Conservation (phyloP, 495 filamentous ascomycete genomes). For the Hypoxylon rickii region DNA sequence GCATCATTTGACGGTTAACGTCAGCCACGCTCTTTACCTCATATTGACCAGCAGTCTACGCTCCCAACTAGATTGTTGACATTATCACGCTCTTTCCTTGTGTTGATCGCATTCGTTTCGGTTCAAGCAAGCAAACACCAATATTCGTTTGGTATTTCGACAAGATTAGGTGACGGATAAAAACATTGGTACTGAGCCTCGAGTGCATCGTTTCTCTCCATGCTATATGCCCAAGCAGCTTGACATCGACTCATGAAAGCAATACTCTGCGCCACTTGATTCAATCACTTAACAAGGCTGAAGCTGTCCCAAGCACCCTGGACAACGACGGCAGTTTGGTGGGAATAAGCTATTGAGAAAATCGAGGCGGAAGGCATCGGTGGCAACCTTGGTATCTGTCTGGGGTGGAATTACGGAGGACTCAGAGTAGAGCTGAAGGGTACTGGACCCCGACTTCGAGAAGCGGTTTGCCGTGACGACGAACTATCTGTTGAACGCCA, state of each 20-base stretch:
- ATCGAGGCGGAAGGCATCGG: slow-evolving; percentile 10
- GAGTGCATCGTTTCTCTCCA: not conserved
- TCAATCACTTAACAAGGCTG: not conserved
- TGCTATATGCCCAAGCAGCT: not conserved
- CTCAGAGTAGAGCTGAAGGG: slow-evolving; percentile 5
- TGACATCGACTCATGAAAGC: too few species aligned
- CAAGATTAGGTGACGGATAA: slow-evolving; percentile 20
- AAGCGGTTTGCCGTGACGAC: slow-evolving; percentile 13
- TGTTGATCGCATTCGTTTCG: slow-evolving; percentile 44
- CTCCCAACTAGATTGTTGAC: slow-evolving; percentile 25
- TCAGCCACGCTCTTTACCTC: slow-evolving; percentile 29
- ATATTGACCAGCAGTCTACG: slow-evolving; percentile 21
- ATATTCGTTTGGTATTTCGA: slow-evolving; percentile 12
- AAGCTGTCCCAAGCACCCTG: slow-evolving; percentile 8
- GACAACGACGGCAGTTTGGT: slow-evolving; percentile 12
- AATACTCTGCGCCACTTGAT: not conserved
- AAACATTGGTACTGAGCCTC: slow-evolving; percentile 2
- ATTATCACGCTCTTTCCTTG: slow-evolving; percentile 35
- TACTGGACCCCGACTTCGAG: not conserved
- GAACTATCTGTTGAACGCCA: not conserved
- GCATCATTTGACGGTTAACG: slow-evolving; percentile 10
- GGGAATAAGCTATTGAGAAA: slow-evolving; percentile 3
- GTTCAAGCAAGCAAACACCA: slow-evolving; percentile 21
- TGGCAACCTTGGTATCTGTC: slow-evolving; percentile 9
- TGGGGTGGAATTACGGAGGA: slow-evolving; percentile 3